Conservation (phyloP, 2,329 filamentous ascomycete species). For the Chalaropsis ovoidea region DNA sequence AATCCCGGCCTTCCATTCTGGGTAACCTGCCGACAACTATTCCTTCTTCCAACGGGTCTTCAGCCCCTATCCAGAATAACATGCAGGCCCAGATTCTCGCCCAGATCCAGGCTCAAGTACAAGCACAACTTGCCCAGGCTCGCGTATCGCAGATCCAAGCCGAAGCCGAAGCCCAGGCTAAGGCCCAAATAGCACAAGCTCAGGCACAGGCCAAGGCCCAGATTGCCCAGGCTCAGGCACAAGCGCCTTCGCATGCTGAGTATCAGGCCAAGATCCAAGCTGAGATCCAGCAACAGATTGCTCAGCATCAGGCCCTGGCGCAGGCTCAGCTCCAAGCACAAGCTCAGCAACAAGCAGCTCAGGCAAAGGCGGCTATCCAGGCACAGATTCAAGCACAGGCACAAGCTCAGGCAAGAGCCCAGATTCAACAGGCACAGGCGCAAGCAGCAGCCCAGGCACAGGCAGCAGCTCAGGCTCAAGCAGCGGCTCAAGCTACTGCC, state of each 20-base stretch:
- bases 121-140: constrained; percentile 30
- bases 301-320: constrained; percentile 20
- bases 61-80: constrained; percentile 16
- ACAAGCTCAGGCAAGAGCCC: constrained; percentile 26
- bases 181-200: constrained; percentile 22
- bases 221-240: constrained; percentile 24
- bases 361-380: constrained; percentile 28
- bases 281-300: constrained; percentile 20
- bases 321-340: constrained; percentile 24
- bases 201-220: constrained; percentile 23
- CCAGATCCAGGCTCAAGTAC: constrained; percentile 33
- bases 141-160: constrained; percentile 19
- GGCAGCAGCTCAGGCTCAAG: constrained; percentile 26
- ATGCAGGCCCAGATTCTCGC: constrained; percentile 24
- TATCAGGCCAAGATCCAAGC: constrained; percentile 23
- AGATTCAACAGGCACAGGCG: constrained; percentile 16
- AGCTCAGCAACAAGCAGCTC: constrained; percentile 26
- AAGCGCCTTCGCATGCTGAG: constrained; percentile 15
- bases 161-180: constrained; percentile 20
- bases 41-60: constrained; percentile 8
- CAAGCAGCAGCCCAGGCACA: constrained; percentile 25
- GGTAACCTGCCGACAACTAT: constrained; percentile 23
- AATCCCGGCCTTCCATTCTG: constrained; percentile 26
- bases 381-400: constrained; percentile 25
- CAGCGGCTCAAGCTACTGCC: constrained; percentile 8